Conservation (phyloP, 257 asterid genomes). For the Coffea eugenioides region DNA sequence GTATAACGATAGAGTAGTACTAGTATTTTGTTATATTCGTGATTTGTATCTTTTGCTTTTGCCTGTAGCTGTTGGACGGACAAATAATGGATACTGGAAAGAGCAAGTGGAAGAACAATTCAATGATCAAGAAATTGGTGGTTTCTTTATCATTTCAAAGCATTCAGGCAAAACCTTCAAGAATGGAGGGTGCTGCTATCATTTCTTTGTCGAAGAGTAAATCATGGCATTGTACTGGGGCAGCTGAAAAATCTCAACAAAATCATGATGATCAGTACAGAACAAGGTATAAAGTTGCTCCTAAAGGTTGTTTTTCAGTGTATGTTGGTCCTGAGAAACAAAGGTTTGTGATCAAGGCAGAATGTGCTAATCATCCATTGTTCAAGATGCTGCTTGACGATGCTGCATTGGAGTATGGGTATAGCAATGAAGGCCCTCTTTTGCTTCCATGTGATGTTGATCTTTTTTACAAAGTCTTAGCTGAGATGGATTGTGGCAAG, state of each 20-base stretch:
- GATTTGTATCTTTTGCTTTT: no score
- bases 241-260: background rate
- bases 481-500: slow-evolving; percentile 44
- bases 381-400: slow-evolving; percentile 67
- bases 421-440: slow-evolving; percentile 46
- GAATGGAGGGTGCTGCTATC: background rate
- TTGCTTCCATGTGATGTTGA: slow-evolving; percentile 58
- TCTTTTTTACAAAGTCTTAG: slow-evolving; percentile 44
- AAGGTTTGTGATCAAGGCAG: slow-evolving; percentile 44
- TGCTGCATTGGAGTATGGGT: slow-evolving; percentile 65
- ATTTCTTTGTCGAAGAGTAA: slow-evolving; percentile 22
- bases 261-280: background rate
- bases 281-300: slow-evolving; percentile 22
- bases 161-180: background rate
- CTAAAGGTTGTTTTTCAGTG: slow-evolving; percentile 51
- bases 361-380: slow-evolving; percentile 50
- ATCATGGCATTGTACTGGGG: slow-evolving; percentile 16
- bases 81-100: background rate
- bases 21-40: no score
- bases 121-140: slow-evolving; percentile 7
- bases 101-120: slow-evolving; percentile 1
- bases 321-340: slow-evolving; percentile 52
- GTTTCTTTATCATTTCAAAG: slow-evolving; percentile 10
- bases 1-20: no score
- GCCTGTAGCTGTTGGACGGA: background rate